Conservation (phyloP, 2,329 filamentous ascomycete species). For the Zopfia rhizophila region DNA sequence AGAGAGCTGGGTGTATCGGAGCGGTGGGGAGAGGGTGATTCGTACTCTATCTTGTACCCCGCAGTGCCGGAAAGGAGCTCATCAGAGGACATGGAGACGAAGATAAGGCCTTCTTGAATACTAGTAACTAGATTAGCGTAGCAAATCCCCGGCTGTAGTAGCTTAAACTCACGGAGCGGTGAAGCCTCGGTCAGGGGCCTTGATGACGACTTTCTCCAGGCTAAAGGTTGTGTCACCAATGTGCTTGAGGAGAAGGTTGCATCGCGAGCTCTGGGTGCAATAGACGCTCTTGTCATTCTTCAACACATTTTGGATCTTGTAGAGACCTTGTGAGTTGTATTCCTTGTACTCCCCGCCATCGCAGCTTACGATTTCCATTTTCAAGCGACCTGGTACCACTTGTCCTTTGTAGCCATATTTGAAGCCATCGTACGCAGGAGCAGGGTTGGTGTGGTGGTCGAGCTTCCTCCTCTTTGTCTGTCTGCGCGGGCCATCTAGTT, state of each 20-base stretch:
- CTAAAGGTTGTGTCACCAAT: conserved; percentile 83
- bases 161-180: conserved; percentile 79
- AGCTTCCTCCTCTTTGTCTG: conserved; percentile 52
- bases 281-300: conserved; percentile 86
- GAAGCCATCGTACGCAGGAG: conserved; percentile 58
- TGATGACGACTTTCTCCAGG: conserved; percentile 86
- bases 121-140: conserved; percentile 64
- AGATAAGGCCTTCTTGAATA: conserved; percentile 91
- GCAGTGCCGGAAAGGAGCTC: conserved; percentile 78
- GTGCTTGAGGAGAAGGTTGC: conserved; percentile 87
- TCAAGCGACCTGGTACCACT: conserved; percentile 81
- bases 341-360: conserved; percentile 79
- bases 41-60: conserved; percentile 76
- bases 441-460: conserved; percentile 42
- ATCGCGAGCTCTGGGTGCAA: conserved; percentile 86
- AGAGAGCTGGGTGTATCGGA: conserved; percentile 41
- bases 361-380: conserved; percentile 89
- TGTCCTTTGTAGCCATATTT: conserved; percentile 89
- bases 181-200: conserved; percentile 82
- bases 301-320: conserved; percentile 76
- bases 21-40: conserved; percentile 30
- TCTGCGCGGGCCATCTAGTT: conserved; percentile 33
- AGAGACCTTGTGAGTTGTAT: conserved; percentile 61
- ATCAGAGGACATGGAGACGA: conserved; percentile 85
- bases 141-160: conserved; percentile 23